phyloP scores from a whole-genome alignment of 2,329 filamentous ascomycete genomes.

The Hypoxylon rubiginosum region DNA sequence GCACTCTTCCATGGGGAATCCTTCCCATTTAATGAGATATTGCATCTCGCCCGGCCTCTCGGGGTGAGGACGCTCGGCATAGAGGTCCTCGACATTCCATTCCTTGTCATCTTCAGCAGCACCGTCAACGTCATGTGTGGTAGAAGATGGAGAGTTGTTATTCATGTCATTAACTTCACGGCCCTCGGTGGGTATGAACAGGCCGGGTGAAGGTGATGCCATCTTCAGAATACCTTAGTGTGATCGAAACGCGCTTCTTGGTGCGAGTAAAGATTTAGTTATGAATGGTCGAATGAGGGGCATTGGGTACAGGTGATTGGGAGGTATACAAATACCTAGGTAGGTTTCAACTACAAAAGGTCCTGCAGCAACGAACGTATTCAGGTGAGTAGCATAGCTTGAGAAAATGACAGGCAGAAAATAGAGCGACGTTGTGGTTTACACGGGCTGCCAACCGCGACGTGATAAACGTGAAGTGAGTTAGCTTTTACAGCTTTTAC shows the following conservation, averaged over 20 bases:
- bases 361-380: background rate
- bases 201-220: slow-evolving; percentile 18
- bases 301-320: background rate
- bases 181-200: slow-evolving; percentile 21
- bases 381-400: background rate
- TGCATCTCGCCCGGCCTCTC: slow-evolving; percentile 49
- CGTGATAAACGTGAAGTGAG: background rate
- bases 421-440: background rate
- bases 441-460: background rate
- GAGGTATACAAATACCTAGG: background rate
- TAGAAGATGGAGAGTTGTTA: slow-evolving; percentile 70
- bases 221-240: slow-evolving; percentile 22
- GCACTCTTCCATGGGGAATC: slow-evolving; percentile 67
- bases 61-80: slow-evolving; percentile 59
- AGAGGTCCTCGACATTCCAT: slow-evolving; percentile 68
- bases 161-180: slow-evolving; percentile 59
- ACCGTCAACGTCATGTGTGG: slow-evolving; percentile 45
- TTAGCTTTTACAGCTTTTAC: no score
- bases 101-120: slow-evolving; percentile 56
- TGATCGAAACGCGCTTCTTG: background rate
- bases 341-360: background rate
- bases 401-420: background rate
- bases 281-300: background rate
- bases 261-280: background rate
- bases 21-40: slow-evolving; percentile 76